Percentiles rank a stretch among this genome's conserved stretches.
phyloP scores from a whole-genome alignment of 192 early-diverging fungal genomes.

The Kickxella alabastrina region DNA sequence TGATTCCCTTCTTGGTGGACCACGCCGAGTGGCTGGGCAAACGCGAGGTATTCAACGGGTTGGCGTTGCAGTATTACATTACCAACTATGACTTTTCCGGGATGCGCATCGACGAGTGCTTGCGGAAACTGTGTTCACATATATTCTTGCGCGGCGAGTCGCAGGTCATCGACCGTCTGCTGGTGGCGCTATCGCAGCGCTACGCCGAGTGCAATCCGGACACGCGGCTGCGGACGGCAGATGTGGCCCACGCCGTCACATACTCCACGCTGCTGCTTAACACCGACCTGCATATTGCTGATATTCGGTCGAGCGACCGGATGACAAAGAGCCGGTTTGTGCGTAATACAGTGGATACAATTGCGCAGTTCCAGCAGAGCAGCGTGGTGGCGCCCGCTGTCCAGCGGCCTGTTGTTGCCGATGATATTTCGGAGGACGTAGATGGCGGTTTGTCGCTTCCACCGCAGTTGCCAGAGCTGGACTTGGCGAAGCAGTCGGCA shows the following conservation, averaged over 20 bases:
- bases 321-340: slow-evolving; percentile 76
- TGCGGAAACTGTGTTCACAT: slow-evolving; percentile 73
- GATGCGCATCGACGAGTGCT: slow-evolving; percentile 70
- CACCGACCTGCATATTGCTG: slow-evolving; percentile 91
- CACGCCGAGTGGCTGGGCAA: slow-evolving; percentile 53
- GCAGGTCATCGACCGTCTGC: slow-evolving; percentile 87
- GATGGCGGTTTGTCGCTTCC: slow-evolving; percentile 14
- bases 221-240: slow-evolving; percentile 48
- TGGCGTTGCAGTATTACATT: slow-evolving; percentile 67
- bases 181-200: slow-evolving; percentile 76
- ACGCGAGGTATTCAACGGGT: slow-evolving; percentile 56
- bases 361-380: slow-evolving; percentile 41
- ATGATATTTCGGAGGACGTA: background rate
- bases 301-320: slow-evolving; percentile 56
- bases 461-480: slow-evolving; percentile 51
- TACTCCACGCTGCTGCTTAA: slow-evolving; percentile 87
- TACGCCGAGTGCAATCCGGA: slow-evolving; percentile 82
- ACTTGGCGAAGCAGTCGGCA: slow-evolving; percentile 38
- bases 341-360: slow-evolving; percentile 63
- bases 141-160: slow-evolving; percentile 86
- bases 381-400: background rate
- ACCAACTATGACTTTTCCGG: slow-evolving; percentile 70
- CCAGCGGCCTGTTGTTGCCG: background rate
- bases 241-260: slow-evolving; percentile 81
- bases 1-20: slow-evolving; percentile 27